Base-by-base conservation (phyloP, 2,329 filamentous ascomycete genomes). In the Neocatenulostroma microsporum region DNA sequence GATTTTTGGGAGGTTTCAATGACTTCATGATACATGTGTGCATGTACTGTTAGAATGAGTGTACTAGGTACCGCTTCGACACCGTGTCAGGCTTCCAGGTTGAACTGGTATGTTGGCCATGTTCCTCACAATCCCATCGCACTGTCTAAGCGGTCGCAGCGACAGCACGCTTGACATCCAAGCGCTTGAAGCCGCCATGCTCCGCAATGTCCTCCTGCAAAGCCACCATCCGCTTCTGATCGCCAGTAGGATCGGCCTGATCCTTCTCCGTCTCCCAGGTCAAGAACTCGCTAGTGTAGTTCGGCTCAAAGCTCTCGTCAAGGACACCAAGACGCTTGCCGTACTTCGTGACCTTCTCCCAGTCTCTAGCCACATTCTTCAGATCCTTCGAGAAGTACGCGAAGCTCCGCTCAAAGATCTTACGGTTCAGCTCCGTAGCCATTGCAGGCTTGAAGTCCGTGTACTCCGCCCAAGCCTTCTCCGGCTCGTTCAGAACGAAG, bases 331-430 rank as follows among this genome's bases (percentile, higher is more conserved):
- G 68, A 3, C 82, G 69, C 69, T 85, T 84, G 21, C 82, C 82
- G 55, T 87, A 87, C 45, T 68, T 70, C 30, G 82, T 86, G 9
- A 86, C 83, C 69, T 87, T 86, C 40, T 70, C 62, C 82, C 82
- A 87, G 63, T 87, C 82, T 31, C 83, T 74, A 36, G 61, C 49
- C 5, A 87, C 82, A 48, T 87, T 87, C 73, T 83, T 80, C 46
- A 86, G 55, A 48, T 86, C 81, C 46, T 71, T 71, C 40, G 76
- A 82, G 60, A 86, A 83, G 68, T 85, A 86, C 14, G 82, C 81
- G 51, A 76, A 87, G 50, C 77, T 82, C 42, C 82, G 77, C 70
- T 86, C 81, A 52, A 83, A 86, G 61, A 87, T 85, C 70, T 85
- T 84, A 50, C 75, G 73, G 67, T 86, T 84, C 39, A 85, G 73